A percentile compares a stretch with the other conserved stretches of the same genome.
These are phyloP conservation scores for Ustilago tritici DNA, from an alignment of 1,284 basidiomycete species.

Conservation along the genomic window DNA sequence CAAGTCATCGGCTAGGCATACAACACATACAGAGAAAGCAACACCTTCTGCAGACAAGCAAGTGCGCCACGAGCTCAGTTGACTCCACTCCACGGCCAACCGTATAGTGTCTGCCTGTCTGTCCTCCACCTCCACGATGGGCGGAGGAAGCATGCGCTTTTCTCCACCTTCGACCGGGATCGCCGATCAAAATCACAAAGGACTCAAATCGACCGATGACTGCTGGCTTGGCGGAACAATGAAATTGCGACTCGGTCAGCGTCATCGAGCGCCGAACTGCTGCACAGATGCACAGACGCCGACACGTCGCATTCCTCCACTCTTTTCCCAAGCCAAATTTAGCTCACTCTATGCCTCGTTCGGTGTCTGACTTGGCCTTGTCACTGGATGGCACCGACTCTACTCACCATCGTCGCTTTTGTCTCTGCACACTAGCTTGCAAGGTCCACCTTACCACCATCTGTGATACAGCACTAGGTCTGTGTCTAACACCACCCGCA, in stretches of 20 bases:
- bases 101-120: background rate
- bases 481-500: background rate
- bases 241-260: constrained; percentile 22
- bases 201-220: constrained; percentile 6
- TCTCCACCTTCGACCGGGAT: background rate
- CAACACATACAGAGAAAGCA: background rate
- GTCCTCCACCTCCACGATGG: constrained; percentile 24
- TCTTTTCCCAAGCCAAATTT: constrained; percentile 18
- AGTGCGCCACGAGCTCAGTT: background rate
- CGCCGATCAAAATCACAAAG: constrained; percentile 7
- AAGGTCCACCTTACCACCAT: background rate
- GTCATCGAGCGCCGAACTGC: constrained; percentile 23
- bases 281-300: constrained; percentile 3
- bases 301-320: constrained; percentile 14
- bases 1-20: background rate
- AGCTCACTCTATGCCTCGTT: background rate
- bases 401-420: background rate
- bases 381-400: background rate
- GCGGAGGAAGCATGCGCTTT: background rate
- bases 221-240: background rate
- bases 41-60: background rate
- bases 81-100: background rate
- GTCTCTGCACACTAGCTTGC: background rate
- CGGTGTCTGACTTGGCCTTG: background rate
- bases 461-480: background rate